phyloP scores from a whole-genome alignment of 1,284 basidiomycete species.

The Pascua guehoae region DNA sequence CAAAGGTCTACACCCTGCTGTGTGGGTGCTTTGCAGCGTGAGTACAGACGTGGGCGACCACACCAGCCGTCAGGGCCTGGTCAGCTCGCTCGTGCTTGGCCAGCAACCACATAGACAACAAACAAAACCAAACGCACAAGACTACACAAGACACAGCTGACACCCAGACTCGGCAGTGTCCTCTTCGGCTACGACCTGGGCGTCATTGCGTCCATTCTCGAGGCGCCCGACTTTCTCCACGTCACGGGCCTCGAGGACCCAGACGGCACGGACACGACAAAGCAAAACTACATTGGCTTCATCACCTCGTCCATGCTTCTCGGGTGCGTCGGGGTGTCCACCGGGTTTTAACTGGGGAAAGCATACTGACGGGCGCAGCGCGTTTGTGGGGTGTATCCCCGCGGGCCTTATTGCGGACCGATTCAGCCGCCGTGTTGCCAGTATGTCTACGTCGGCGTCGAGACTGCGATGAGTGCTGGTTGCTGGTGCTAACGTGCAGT shows the following conservation, averaged over 20 bases:
- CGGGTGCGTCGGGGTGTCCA: conserved; percentile 8
- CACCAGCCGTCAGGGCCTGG: too few relatives aligned
- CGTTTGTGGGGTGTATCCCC: conserved; percentile 44
- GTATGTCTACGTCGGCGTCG: too few relatives aligned
- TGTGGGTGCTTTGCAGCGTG: conserved; percentile 59
- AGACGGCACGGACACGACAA: conserved; percentile 28
- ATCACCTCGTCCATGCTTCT: conserved; percentile 50
- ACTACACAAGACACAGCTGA: too few relatives aligned
- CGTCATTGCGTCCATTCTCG: conserved; percentile 51
- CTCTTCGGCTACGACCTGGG: conserved; percentile 49
- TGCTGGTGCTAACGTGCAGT: neutral
- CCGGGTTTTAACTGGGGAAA: too few relatives aligned
- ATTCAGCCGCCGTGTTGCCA: conserved; percentile 43
- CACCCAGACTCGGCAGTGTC: conserved; percentile 28
- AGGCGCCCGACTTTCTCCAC: conserved; percentile 48
- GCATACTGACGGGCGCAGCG: conserved; percentile 8
- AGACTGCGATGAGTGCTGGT: too few relatives aligned
- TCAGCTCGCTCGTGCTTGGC: neutral
- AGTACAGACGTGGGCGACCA: too few relatives aligned
- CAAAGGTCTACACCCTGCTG: conserved; percentile 58
- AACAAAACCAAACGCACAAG: too few relatives aligned
- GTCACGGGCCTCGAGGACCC: conserved; percentile 22
- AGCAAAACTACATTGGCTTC: conserved; percentile 49
- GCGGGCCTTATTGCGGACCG: conserved; percentile 42
- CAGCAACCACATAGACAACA: too few relatives aligned